Evolutionary conservation across 1,284 basidiomycete genomes (phyloP), one percentile per base, ranked within the genome.

Genomic region (Pseudozyma hubeiensis): DNA sequence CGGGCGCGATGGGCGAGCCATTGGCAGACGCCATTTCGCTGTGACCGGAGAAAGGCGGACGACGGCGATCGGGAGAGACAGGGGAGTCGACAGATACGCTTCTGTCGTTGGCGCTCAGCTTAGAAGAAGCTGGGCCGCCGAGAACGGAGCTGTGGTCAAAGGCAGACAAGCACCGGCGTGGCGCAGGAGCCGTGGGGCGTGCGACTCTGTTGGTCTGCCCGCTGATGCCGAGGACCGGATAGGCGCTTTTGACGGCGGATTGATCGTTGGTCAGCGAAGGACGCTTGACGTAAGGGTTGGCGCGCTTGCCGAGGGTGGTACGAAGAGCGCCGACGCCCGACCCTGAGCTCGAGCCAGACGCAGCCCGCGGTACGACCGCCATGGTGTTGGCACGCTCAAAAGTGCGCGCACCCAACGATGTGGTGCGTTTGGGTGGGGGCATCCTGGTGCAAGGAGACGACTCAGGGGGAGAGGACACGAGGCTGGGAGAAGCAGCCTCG

Each of bases 271-370:
- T 45, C 30, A 71, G 58, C 50, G 68, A 68, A 14, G 74, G 77
- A 34, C 76, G 62, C 60, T 73, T 77, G 56, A 64, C 62, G 54
- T 79, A 78, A 7, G 78, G 78, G 41, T 79, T 79, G 48, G 74
- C 54, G 5, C 78, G 71, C 64, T 79, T 79, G 52, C 78, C 78
- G 14, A 79, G 46, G 11, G 57, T 64, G 29, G 60, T 64, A 41
- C 66, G 66, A 33, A 66, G 49, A 4, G 62, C 55, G 30, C 53
- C 56, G 39, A 56, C 35, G n/a, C 60, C 56, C 5, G 65, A 57
- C 10, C 14, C 34, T 3, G 64, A 53, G 14, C 29, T 33, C 17
- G 62, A 49, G 10, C 37, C 47, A 7, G 50, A 55, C 9, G 49
- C 17, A 24, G 29, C 56, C 14, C 60, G 63, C 4, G 57, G 70